Conservation (phyloP, 2,329 filamentous ascomycete species). For the Botrytis byssoidea region DNA sequence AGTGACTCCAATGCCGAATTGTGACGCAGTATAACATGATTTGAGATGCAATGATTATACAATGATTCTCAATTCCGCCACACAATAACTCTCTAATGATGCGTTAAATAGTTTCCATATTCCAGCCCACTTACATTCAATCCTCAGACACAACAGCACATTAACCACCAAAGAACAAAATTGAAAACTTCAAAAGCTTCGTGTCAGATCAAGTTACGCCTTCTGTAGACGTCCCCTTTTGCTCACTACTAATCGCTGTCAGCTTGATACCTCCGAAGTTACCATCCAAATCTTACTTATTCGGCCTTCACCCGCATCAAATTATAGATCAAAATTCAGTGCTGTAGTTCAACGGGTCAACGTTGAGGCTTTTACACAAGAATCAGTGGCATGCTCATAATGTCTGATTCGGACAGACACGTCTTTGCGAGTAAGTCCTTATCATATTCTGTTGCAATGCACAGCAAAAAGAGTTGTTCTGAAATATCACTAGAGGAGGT, state of each 20-base stretch:
- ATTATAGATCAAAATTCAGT: neutral
- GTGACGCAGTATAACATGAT: neutral
- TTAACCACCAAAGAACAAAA: neutral
- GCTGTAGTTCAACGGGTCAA: neutral
- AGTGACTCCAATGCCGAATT: neutral
- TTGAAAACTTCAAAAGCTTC: neutral
- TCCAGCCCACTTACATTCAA: too few relatives aligned
- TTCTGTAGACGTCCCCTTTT: too few relatives aligned
- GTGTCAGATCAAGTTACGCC: rapidly evolving
- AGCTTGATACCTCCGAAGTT: too few relatives aligned
- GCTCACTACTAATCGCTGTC: too few relatives aligned
- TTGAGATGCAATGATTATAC: neutral
- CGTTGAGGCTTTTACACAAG: neutral
- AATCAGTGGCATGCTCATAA: neutral
- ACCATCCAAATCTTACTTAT: too few relatives aligned
- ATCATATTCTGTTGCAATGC: rapidly evolving
- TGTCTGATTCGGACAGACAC: neutral
- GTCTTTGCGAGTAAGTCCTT: neutral
- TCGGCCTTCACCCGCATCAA: neutral
- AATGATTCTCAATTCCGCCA: neutral
- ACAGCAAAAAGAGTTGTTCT: neutral
- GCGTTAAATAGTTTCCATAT: neutral
- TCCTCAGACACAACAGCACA: neutral
- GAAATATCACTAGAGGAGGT: neutral
- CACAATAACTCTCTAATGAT: neutral